A percentile compares a stretch with the other conserved stretches of the same genome.
Evolutionary conservation across 2,329 filamentous ascomycete species (phyloP).

Genomic region (Pseudocercospora fuligena): DNA sequence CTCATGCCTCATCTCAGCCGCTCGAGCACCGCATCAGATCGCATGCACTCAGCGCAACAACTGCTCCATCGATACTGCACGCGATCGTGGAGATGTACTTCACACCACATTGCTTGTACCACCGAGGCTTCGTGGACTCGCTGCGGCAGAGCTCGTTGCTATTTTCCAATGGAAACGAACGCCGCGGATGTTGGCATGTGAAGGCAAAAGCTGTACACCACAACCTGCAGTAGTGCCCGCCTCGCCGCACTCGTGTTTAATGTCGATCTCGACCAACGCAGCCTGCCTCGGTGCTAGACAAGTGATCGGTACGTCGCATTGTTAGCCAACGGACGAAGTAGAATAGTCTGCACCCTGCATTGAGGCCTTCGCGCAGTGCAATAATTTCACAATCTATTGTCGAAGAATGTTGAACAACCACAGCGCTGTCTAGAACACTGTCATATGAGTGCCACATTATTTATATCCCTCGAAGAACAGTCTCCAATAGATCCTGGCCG

Average conservation of each 20-base stretch:
- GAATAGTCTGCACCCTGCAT: conserved; percentile 2
- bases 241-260: conserved; percentile 2
- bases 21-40: background rate
- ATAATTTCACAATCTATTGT: background rate
- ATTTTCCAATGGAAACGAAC: background rate
- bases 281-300: conserved; percentile 6
- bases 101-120: background rate
- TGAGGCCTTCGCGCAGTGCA: background rate
- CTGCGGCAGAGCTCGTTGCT: background rate
- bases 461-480: background rate
- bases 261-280: background rate
- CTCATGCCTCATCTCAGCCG: background rate
- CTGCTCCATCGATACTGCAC: background rate
- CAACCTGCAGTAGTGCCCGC: conserved; percentile 7
- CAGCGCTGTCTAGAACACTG: background rate
- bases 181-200: conserved; percentile 6
- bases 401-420: background rate
- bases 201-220: background rate
- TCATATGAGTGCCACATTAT: background rate
- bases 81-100: background rate
- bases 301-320: background rate
- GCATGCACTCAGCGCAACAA: background rate
- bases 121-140: background rate
- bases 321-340: background rate
- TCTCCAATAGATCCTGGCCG: background rate